Conservation (phyloP, 2,329 filamentous ascomycete species). For the Monilinia fructicola region DNA sequence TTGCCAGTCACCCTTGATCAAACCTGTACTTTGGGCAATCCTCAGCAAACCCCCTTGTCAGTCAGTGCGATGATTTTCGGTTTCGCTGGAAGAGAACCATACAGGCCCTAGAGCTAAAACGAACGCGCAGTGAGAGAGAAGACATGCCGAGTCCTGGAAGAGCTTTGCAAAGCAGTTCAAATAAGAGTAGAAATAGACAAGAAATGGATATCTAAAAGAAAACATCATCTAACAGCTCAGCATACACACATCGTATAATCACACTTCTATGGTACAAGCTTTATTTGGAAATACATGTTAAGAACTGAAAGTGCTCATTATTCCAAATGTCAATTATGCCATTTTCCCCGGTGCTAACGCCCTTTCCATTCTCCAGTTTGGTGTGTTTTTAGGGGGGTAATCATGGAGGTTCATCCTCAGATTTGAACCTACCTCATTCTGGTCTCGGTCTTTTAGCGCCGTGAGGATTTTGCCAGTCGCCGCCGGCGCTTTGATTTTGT, state of each 20-base stretch:
- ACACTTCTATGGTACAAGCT: slow-evolving; percentile 24
- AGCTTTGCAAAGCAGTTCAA: neutral
- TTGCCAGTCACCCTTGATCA: neutral
- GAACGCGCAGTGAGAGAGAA: neutral
- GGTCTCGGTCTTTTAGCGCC: slow-evolving; percentile 76
- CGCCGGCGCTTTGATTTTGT: slow-evolving; percentile 47
- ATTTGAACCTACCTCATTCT: slow-evolving; percentile 46
- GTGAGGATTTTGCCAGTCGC: slow-evolving; percentile 75
- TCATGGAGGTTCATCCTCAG: neutral
- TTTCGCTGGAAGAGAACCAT: neutral
- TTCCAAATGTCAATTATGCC: slow-evolving; percentile 21
- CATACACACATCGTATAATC: slow-evolving; percentile 12
- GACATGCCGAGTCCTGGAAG: neutral
- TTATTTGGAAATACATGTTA: slow-evolving; percentile 23
- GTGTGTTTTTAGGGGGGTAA: neutral
- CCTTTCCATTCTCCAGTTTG: slow-evolving; percentile 12
- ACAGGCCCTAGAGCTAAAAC: no score
- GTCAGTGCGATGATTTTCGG: neutral
- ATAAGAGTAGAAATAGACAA: neutral
- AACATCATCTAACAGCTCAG: slow-evolving; percentile 15
- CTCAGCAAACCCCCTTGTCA: neutral
- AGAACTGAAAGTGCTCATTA: slow-evolving; percentile 21
- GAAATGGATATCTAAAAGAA: neutral
- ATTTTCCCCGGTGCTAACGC: slow-evolving; percentile 16
- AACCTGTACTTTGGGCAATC: neutral